Base-by-base conservation (phyloP, 371 early-diverging fungal genomes). In the Quaeritorhiza haematococci region DNA sequence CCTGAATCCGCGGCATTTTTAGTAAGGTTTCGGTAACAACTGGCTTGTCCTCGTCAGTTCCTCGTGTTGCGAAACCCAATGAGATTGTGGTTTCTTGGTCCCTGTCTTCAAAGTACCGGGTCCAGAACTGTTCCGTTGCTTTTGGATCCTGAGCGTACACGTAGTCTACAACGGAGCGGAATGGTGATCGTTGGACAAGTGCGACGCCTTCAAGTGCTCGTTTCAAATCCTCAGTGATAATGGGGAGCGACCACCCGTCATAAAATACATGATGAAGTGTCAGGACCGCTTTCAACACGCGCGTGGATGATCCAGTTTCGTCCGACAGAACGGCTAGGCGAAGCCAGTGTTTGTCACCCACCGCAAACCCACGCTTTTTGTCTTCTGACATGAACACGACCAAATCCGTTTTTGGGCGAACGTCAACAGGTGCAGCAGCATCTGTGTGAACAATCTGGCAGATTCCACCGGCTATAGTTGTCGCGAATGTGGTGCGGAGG, bases 261-360 rank as follows among this genome's bases (percentile, higher is more conserved):
- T 51, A 51, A 3, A 17, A 10, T 5, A 32, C 33, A 33, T 51
- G 52, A 51, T 51, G 52, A n/a, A 51, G 26, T 24, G 33, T 51
- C 23, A 27, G 42, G 5, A n/a, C n/a, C n/a, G n/a, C n/a, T n/a
- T n/a, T n/a, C n/a, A n/a, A n/a, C n/a, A n/a, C n/a, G n/a, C n/a
- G n/a, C n/a, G n/a, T n/a, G n/a, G n/a, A n/a, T n/a, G n/a, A n/a
- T n/a, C n/a, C n/a, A n/a, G n/a, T n/a, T 76, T 72, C 29, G 44
- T 50, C n/a, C 77, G 61, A 19, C 68, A 65, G 28, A 62, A 17
- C 21, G 17, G 56, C 32, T 4, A 43, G 24, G 13, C 56, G 35
- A n/a, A 43, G 10, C 56, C 56, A 56, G 32, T 26, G 26, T 51
- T 35, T 35, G 21, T 56, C 30, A n/a, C 6, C 1, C 13, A 29